Conservation (phyloP, 2,329 filamentous ascomycete genomes). For the Beauveria bassiana region DNA sequence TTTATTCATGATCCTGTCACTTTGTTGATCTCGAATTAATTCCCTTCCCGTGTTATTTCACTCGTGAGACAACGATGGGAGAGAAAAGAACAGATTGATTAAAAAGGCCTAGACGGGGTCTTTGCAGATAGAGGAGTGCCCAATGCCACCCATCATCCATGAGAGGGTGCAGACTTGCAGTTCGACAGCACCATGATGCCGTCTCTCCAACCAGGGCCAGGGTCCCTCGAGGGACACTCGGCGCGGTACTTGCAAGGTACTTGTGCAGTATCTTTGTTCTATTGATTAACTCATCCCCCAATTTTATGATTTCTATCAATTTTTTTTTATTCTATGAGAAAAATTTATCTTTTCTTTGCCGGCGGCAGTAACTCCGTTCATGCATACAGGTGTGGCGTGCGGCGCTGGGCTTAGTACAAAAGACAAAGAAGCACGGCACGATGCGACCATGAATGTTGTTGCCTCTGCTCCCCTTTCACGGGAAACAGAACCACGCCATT, state of each 20-base stretch:
- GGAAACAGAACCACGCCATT: too few species aligned
- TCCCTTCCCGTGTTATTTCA: background rate
- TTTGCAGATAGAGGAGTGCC: background rate
- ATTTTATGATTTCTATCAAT: too few species aligned
- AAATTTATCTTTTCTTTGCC: too few species aligned
- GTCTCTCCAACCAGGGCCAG: background rate
- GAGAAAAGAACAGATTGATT: background rate
- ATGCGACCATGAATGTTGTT: background rate
- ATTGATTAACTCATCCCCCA: background rate
- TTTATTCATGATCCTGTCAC: too few species aligned
- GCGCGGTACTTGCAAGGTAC: conserved; percentile 3
- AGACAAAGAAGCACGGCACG: background rate
- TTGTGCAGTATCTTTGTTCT: background rate
- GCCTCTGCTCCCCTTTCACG: background rate
- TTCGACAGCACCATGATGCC: background rate
- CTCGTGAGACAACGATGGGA: background rate
- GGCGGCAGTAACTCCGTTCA: background rate
- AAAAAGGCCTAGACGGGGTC: conserved; percentile 3
- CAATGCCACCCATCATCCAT: background rate
- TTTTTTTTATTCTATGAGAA: background rate
- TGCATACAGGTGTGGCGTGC: conserved; percentile 7
- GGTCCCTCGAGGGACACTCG: background rate
- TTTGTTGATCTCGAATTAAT: too few species aligned
- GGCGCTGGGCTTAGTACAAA: background rate
- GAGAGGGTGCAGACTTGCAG: background rate